Conservation (phyloP, 2,329 filamentous ascomycete genomes). For the Clonostachys rosea region DNA sequence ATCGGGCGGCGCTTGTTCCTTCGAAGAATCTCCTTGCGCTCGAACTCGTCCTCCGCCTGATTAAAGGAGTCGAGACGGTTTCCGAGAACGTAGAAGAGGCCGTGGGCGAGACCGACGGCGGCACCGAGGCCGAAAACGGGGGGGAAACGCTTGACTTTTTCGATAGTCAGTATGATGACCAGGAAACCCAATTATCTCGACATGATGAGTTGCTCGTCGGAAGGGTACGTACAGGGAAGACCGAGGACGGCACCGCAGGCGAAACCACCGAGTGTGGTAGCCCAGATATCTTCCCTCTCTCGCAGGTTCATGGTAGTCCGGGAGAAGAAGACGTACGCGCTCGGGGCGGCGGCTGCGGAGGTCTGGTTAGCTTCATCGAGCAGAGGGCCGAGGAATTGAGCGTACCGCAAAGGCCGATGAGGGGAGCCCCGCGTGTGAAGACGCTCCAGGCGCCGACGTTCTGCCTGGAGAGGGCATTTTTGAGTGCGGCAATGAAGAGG, state of each 20-base stretch:
- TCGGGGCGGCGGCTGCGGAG: slow-evolving; percentile 43
- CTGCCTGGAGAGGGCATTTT: slow-evolving; percentile 79
- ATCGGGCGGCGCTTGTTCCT: slow-evolving; percentile 69
- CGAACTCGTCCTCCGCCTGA: slow-evolving; percentile 64
- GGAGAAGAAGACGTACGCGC: slow-evolving; percentile 73
- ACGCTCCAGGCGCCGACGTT: slow-evolving; percentile 80
- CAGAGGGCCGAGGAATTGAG: too few species aligned
- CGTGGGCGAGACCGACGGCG: slow-evolving; percentile 50
- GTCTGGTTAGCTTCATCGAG: too few species aligned
- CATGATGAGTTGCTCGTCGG: background rate
- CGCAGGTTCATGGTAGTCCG: slow-evolving; percentile 79
- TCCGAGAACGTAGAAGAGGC: slow-evolving; percentile 65
- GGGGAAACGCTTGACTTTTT: slow-evolving; percentile 51
- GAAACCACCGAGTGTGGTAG: slow-evolving; percentile 72
- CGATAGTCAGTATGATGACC: too few species aligned
- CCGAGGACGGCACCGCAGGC: slow-evolving; percentile 69
- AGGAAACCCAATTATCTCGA: too few species aligned
- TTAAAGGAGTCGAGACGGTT: slow-evolving; percentile 49
- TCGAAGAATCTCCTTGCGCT: slow-evolving; percentile 69
- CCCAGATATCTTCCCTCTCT: slow-evolving; percentile 76
- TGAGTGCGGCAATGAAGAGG: slow-evolving; percentile 69
- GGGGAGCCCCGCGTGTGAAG: slow-evolving; percentile 73
- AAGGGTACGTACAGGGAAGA: slow-evolving; percentile 58
- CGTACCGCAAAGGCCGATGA: slow-evolving; percentile 50
- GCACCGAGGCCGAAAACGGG: slow-evolving; percentile 64